These are phyloP conservation scores for Chrysopogon serrulatus DNA, from an alignment of 176 grass and related monocot species.

Conservation along the genomic window DNA sequence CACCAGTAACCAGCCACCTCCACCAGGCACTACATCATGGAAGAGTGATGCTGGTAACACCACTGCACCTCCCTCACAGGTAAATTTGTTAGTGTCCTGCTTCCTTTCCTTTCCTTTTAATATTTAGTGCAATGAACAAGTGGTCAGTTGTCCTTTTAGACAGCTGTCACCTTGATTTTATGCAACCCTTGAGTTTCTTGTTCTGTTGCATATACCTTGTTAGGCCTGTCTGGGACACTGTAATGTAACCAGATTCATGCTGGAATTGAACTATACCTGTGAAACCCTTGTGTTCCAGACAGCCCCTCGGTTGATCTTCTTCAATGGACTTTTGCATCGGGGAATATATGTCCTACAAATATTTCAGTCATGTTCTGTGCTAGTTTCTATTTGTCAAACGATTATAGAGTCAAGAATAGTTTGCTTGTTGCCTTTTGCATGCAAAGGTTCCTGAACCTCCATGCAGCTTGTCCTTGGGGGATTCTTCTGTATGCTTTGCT, in stretches of 20 bases:
- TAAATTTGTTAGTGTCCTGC: slow-evolving; percentile 25
- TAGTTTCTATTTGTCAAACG: not conserved
- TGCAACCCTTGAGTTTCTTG: not conserved
- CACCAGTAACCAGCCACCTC: slow-evolving; percentile 65
- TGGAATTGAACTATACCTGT: not conserved
- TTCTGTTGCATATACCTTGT: not conserved
- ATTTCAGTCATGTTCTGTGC: not conserved
- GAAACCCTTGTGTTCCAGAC: not conserved
- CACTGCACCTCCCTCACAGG: slow-evolving; percentile 46
- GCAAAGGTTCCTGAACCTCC: not conserved
- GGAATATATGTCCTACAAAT: not conserved
- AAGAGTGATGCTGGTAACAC: slow-evolving; percentile 40
- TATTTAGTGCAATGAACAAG: not conserved
- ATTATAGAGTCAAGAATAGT: slow-evolving; percentile 11
- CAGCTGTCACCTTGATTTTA: not conserved
- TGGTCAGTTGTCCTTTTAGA: not conserved
- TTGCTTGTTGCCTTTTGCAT: not conserved
- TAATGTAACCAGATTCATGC: not conserved
- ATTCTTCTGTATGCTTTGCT: not conserved
- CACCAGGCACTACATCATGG: slow-evolving; percentile 80
- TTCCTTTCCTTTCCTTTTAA: not conserved
- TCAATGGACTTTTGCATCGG: not conserved
- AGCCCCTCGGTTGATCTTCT: not conserved
- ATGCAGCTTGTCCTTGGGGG: not conserved
- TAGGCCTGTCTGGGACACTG: not conserved